A percentile compares a stretch with the other conserved stretches of the same genome.
Conservation (phyloP, 129 eudicot species). For the Flaveria robusta region DNA sequence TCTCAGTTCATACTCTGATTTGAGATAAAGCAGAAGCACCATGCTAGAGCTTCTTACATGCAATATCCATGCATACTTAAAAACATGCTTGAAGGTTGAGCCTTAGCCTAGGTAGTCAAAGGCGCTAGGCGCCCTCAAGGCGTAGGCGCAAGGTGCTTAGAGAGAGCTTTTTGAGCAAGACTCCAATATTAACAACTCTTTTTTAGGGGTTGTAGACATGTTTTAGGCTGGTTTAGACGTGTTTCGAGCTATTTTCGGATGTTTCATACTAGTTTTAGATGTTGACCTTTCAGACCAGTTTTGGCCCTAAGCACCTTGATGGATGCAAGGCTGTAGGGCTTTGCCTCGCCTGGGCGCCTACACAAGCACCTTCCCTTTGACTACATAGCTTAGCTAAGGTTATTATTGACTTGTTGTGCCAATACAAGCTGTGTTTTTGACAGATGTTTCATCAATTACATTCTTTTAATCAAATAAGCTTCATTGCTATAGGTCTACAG, state of each 20-base stretch:
- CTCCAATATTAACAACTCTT: too few relatives aligned
- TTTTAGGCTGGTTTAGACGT: background rate
- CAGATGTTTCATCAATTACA: background rate
- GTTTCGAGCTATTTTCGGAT: background rate
- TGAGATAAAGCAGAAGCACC: background rate
- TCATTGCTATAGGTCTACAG: constrained; percentile 4
- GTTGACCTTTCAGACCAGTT: background rate
- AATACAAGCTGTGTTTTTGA: background rate
- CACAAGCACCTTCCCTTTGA: too few relatives aligned
- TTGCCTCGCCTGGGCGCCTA: too few relatives aligned
- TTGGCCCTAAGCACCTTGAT: background rate
- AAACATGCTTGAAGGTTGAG: too few relatives aligned
- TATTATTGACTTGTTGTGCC: too few relatives aligned
- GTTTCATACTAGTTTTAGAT: background rate
- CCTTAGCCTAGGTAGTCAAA: too few relatives aligned
- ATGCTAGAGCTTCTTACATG: background rate
- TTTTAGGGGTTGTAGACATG: background rate
- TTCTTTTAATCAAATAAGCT: background rate
- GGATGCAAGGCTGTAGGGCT: too few relatives aligned
- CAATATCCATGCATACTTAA: too few relatives aligned
- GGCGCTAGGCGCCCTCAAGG: too few relatives aligned
- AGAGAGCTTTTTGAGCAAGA: too few relatives aligned
- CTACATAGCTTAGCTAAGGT: too few relatives aligned
- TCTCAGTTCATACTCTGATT: background rate
- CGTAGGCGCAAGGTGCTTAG: too few relatives aligned